Conservation (phyloP, 495 filamentous ascomycete species). For the Penicillium flavigenum region DNA sequence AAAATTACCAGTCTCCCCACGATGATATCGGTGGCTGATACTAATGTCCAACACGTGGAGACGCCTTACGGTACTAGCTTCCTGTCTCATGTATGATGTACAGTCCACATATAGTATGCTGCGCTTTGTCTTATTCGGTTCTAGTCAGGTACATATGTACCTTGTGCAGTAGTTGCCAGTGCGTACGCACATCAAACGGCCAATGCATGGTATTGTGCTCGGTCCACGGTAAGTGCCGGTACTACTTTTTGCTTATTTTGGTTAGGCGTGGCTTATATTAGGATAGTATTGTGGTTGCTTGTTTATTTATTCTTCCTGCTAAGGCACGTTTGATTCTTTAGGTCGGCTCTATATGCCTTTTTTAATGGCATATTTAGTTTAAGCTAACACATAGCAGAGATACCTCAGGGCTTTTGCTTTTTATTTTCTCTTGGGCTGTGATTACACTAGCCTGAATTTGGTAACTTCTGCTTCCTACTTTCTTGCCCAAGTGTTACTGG, state of each 20-base stretch:
- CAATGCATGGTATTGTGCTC: not conserved
- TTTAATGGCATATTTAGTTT: not conserved
- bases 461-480: not conserved
- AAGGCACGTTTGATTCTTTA: not conserved
- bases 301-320: not conserved
- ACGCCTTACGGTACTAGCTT: constrained; percentile 1
- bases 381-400: not conserved
- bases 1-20: constrained; percentile 6
- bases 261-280: not conserved
- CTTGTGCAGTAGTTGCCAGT: constrained; percentile 1
- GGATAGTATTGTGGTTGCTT: not conserved
- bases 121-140: not conserved
- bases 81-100: not conserved
- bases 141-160: constrained; percentile 8
- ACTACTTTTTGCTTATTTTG: not conserved
- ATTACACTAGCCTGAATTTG: not conserved
- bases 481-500: not conserved
- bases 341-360: not conserved
- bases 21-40: constrained; percentile 14
- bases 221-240: not conserved
- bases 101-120: not conserved
- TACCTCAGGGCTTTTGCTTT: not conserved
- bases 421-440: not conserved
- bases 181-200: not conserved
- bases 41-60: constrained; percentile 9